Evolutionary conservation across 352 stramenopile species (phyloP).

Genomic region (Pythium rhizo-oryzae): DNA sequence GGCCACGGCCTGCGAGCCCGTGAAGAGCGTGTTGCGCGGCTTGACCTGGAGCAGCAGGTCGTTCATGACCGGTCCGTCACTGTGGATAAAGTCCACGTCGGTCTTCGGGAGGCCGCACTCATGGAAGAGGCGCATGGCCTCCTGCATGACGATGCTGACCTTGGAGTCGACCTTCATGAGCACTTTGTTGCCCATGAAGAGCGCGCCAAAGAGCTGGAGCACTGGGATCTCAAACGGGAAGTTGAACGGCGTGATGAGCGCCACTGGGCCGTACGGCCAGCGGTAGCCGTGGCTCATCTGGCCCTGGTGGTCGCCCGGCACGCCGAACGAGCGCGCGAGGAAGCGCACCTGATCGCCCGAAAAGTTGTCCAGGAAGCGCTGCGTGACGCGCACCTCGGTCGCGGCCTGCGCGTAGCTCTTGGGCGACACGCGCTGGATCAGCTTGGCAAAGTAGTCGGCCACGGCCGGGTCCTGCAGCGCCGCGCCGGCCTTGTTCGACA

Average conservation of each 20-base stretch:
- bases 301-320: conserved; percentile 96
- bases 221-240: conserved; percentile 98
- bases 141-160: conserved; percentile 98
- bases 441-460: conserved; percentile 94
- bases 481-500: conserved; percentile 83
- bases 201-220: conserved; percentile 97
- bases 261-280: conserved; percentile 96
- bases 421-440: conserved; percentile 97
- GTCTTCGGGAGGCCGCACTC: conserved; percentile 94
- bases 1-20: conserved; percentile 92
- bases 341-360: conserved; percentile 97
- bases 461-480: conserved; percentile 89
- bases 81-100: conserved; percentile 98
- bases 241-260: conserved; percentile 98
- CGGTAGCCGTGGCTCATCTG: conserved; percentile 95
- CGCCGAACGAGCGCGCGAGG: conserved; percentile 94
- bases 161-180: conserved; percentile 95
- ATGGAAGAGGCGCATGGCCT: conserved; percentile 95
- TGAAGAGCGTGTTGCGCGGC: conserved; percentile 98
- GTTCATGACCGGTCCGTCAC: conserved; percentile 93
- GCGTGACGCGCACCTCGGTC: conserved; percentile 92
- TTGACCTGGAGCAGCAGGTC: conserved; percentile 94
- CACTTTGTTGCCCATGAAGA: conserved; percentile 99
- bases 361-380: conserved; percentile 98
- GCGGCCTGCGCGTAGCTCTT: conserved; percentile 97